Base-by-base conservation (phyloP, 2,329 filamentous ascomycete species). In the Fusarium foetens region DNA sequence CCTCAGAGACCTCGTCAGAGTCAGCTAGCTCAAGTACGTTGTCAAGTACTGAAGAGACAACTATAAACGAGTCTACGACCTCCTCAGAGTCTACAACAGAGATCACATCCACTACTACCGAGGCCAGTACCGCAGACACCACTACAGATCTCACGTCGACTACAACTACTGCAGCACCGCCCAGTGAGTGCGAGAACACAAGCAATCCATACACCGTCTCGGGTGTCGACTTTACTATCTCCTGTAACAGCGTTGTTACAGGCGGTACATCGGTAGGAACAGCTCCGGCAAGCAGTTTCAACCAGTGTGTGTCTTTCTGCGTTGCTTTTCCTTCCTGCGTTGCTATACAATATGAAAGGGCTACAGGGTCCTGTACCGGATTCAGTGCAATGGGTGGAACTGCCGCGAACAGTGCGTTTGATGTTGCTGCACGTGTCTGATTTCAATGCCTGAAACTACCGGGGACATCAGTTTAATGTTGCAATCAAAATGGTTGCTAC, bases 391-490 rank as follows among this genome's bases (percentile, higher is more conserved):
- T 29, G 9, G n/a, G 13, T 16, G 19, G 19, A 29, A 48, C 27
- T n/a, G n/a, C 45, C 4, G 25, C 19, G 2, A 27, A 29, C 8
- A 14, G 4, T 21, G 4, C 6, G 3, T 43, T 19, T 43, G 23
- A 43, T 25, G 42, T 11, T 13, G 42, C 23, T 42, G 17, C 17
- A 42, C 41, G 41, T 17, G 7, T 1, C 41, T 42, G n/a, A 23
- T 5, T 8, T 7, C 9, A 16, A 10, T 10, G 14, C 10, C 14
- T 23, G n/a, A 17, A 0, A 23, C 14, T 42, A 5, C 3, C 7
- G 1, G n/a, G 17, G 9, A 42, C 6, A 11, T 25, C 17, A 10
- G 42, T 21, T 9, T 14, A 5, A 5, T 21, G 3, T 45, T 45
- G 12, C 25, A 4, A 19, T 45, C 0, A 19, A 6, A 8, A 5